Conservation (phyloP, 805 yeast species). For the Ogataea salicorniae region DNA sequence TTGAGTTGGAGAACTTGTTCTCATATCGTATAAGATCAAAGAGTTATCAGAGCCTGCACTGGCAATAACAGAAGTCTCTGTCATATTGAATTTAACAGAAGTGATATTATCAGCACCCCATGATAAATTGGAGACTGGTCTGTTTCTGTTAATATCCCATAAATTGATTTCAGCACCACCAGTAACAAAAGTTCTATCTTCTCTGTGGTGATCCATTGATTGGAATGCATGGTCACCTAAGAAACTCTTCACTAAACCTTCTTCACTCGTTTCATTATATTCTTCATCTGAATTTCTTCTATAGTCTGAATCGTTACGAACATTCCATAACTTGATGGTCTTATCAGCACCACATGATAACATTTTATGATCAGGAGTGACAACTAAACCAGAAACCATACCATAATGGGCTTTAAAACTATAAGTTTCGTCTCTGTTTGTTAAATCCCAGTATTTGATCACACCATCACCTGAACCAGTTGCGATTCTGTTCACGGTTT, state of each 20-base stretch:
- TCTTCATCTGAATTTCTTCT: slow-evolving; percentile 16
- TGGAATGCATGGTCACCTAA: slow-evolving; percentile 80
- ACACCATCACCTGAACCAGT: slow-evolving; percentile 95
- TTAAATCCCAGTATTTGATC: slow-evolving; percentile 88
- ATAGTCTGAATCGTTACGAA: slow-evolving; percentile 37
- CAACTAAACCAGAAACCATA: slow-evolving; percentile 77
- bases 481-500: slow-evolving; percentile 68
- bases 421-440: slow-evolving; percentile 67
- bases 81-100: slow-evolving; percentile 79
- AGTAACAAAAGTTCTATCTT: slow-evolving; percentile 72
- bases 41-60: slow-evolving; percentile 90
- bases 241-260: slow-evolving; percentile 71
- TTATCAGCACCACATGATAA: slow-evolving; percentile 87
- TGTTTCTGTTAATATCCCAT: slow-evolving; percentile 85
- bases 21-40: slow-evolving; percentile 80
- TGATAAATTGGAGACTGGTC: slow-evolving; percentile 69
- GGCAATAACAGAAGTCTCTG: slow-evolving; percentile 85
- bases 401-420: slow-evolving; percentile 88
- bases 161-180: slow-evolving; percentile 86
- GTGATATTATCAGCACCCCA: slow-evolving; percentile 97
- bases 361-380: slow-evolving; percentile 59
- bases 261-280: slow-evolving; percentile 29
- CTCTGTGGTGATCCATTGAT: slow-evolving; percentile 80
- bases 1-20: slow-evolving; percentile 90
- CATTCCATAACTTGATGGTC: slow-evolving; percentile 85